A percentile compares a stretch with the other conserved stretches of the same genome.
phyloP scores from a whole-genome alignment of 2,329 filamentous ascomycete genomes.

The Fusarium chuoi region DNA sequence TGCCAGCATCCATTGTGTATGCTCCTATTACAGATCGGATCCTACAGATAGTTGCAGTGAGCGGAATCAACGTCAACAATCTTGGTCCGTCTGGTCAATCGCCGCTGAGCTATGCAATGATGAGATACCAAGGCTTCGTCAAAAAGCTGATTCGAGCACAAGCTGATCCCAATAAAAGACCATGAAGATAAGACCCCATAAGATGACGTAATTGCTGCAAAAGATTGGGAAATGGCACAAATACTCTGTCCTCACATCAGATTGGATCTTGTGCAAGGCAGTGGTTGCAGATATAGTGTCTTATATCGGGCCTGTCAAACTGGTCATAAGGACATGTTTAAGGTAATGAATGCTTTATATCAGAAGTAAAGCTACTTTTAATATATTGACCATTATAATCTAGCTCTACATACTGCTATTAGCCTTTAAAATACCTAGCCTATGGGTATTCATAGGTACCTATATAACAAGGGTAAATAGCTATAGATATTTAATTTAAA shows the following conservation, averaged over 20 bases:
- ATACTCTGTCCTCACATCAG: not conserved
- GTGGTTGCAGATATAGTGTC: not conserved
- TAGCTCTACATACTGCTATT: not conserved
- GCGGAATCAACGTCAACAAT: not conserved
- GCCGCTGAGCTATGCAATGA: not conserved
- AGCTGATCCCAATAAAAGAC: not conserved
- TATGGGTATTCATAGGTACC: too few species aligned
- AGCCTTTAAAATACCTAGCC: too few species aligned
- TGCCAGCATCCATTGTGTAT: not conserved
- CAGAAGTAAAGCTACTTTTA: accelerated
- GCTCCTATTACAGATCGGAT: too few species aligned
- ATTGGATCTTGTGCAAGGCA: not conserved
- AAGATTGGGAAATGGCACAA: not conserved
- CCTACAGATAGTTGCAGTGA: too few species aligned
- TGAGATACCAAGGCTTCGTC: not conserved
- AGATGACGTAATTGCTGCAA: not conserved
- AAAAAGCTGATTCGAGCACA: not conserved
- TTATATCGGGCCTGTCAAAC: not conserved
- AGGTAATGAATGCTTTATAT: not conserved
- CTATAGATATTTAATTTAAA: too few species aligned
- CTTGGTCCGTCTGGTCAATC: not conserved
- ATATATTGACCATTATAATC: not conserved
- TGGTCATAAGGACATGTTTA: not conserved
- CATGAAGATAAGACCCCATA: not conserved
- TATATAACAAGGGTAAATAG: too few species aligned